Evolutionary conservation across 2,329 filamentous ascomycete genomes (phyloP), one percentile per base, ranked within the genome.

Genomic region (Trichoderma semiorbis): DNA sequence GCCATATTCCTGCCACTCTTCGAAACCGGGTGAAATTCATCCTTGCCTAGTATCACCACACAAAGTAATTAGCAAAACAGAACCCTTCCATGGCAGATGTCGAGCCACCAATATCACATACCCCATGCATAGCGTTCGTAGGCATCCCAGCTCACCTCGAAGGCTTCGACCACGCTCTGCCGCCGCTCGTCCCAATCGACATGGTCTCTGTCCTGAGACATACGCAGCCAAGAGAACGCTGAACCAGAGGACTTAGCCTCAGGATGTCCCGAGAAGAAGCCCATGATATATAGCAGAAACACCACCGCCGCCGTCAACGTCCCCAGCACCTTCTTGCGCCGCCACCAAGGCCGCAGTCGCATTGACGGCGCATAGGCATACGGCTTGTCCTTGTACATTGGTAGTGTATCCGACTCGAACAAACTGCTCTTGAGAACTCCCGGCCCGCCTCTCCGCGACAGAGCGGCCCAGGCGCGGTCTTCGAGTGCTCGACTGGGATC

Each of bases 321-420:
- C 2, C 82, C 85, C 26, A 90, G 75, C 32, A 89, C 73, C 72
- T 92, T 85, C 83, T 92, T 93, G 77, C 88, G 87, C 80, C 87
- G 88, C 83, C 89, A 91, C 76, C 89, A 82, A 39, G 89, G 85
- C 66, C 85, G 85, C 73, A 86, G 85, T 76, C 88, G 88, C 75
- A 88, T 85, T 73, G 88, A 89, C 39, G 86, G 83, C 57, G 88
- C 85, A 77, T 93, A 91, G 65, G 86, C 87, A 79, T 93, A 96
- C n/a, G 96, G 96, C 81, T 99, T 99, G 83, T 99, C 96, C 83
- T 99, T 99, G 85, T 99, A 99, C 92, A 98, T 95, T 60, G 96
- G 96, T 74, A 99, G 84, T 72, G 76, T 81, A 39, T 83, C 77
- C 74, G 81, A 81, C 84, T 73, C 88, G 89, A 76, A 88, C 87